phyloP scores from a whole-genome alignment of 306 rosid species.

The Quercus variabilis region DNA sequence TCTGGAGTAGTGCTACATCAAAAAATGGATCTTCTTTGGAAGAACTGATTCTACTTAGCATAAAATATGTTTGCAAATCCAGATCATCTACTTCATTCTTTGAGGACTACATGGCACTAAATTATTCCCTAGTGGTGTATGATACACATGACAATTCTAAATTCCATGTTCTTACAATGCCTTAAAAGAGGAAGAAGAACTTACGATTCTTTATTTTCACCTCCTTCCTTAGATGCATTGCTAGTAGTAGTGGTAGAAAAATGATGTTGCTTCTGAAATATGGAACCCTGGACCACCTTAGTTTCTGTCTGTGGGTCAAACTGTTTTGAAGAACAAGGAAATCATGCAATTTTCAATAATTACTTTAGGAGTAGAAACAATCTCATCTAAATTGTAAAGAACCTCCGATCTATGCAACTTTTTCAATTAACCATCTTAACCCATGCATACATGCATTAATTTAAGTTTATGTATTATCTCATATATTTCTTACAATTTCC shows the following conservation, averaged over 20 bases:
- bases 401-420: neutral
- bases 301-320: slow-evolving; percentile 8
- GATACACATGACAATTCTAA: neutral
- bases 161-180: neutral
- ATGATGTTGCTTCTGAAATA: slow-evolving; percentile 24
- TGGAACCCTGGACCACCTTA: slow-evolving; percentile 14
- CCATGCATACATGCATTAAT: neutral
- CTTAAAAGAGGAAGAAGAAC: neutral
- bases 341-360: neutral
- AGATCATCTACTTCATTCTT: too few species aligned
- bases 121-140: too few species aligned
- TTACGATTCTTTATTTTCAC: slow-evolving; percentile 30
- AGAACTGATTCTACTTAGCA: too few species aligned
- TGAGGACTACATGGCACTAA: too few species aligned
- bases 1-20: too few species aligned
- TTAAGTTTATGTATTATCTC: neutral
- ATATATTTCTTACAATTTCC: neutral
- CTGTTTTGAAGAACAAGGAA: neutral
- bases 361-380: neutral
- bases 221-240: slow-evolving; percentile 18
- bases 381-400: neutral
- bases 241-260: slow-evolving; percentile 25
- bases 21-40: too few species aligned
- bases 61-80: too few species aligned
- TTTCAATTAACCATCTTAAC: neutral